Evolutionary conservation across 176 grass and related monocot genomes (phyloP), one percentile per base, ranked within the genome.

Genomic region (Microstegium vimineum): DNA sequence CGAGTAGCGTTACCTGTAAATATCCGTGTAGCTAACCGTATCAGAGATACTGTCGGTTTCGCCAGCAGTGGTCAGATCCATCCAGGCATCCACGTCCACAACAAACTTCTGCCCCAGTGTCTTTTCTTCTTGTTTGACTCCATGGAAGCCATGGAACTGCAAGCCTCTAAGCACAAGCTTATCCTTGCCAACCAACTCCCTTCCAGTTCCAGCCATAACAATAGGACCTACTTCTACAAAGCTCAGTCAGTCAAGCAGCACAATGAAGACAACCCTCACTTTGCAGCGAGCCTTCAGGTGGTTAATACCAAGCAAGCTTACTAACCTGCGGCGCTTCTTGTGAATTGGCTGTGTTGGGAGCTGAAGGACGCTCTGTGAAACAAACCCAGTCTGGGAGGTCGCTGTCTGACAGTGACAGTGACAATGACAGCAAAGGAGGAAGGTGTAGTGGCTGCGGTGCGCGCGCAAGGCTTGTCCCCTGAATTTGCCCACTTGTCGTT

Each of bases 141-240:
- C 89, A 86, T 97, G 94, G 75, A 91, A 93, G 73, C 94, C 94
- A 70, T 97, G 91, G 71, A 97, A 97, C 75, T 83, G 81, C 61
- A 91, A 86, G 5, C 94, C 94, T 81, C 86, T 73, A 42, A 91
- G 77, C 35, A 91, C 74, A 30, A 93, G 84, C 72, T 89, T 97
- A 83, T 93, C 94, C 61, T 87, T 83, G 62, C 85, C 34, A 17
- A 81, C 11, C 17, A 89, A 56, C 26, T 91, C 91, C 46, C 52
- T 79, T 81, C 82, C n/a, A n/a, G n/a, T n/a, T n/a, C n/a, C 84
- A 45, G 38, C 75, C 89, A 94, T 84, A 47, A 89, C 79, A 49
- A 47, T 3, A n/a, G 43, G 15, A 86, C 84, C 87, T 86, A 60
- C 10, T n/a, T n/a, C n/a, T 49, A 62, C 6, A 45, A 27, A 69